These are phyloP conservation scores for Globisporangium carolinianum DNA, from an alignment of 352 stramenopile species.

Conservation along the genomic window DNA sequence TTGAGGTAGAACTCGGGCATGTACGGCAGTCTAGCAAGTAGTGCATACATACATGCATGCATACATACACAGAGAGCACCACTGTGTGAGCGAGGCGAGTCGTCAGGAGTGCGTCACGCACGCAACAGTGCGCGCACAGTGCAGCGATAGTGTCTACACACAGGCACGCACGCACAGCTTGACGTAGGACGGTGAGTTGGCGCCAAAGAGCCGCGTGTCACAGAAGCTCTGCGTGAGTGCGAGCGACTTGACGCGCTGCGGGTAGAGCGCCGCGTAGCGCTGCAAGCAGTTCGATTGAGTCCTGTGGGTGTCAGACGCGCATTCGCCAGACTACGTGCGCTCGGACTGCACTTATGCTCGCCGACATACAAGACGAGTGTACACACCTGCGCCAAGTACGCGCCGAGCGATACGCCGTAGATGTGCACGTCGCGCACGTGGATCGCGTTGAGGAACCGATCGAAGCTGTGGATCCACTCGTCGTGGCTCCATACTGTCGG, in stretches of 20 bases:
- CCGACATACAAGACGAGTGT: not conserved
- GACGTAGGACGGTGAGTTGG: constrained; percentile 33
- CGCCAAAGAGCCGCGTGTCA: constrained; percentile 34
- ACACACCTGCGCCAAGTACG: constrained; percentile 59
- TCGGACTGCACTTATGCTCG: too few species aligned
- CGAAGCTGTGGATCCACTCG: constrained; percentile 80
- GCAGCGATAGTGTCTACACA: too few species aligned
- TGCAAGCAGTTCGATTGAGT: constrained; percentile 8
- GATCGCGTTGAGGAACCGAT: constrained; percentile 66
- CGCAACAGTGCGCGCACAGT: too few species aligned
- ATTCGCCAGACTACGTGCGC: not conserved
- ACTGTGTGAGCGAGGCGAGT: not conserved
- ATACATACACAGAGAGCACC: not conserved
- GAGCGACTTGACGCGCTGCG: constrained; percentile 49
- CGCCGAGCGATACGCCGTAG: constrained; percentile 64
- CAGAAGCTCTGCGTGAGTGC: constrained; percentile 62
- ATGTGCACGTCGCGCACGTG: constrained; percentile 49
- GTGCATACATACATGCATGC: too few species aligned
- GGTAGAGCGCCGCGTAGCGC: constrained; percentile 54
- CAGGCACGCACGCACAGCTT: constrained; percentile 31
- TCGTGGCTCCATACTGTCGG: constrained; percentile 71
- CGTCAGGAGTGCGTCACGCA: too few species aligned
- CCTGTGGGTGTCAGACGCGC: too few species aligned
- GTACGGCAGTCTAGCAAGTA: constrained; percentile 34
- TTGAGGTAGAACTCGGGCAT: constrained; percentile 74